Base-by-base conservation (phyloP, 805 yeast species). In the Lipomyces starkeyi region DNA sequence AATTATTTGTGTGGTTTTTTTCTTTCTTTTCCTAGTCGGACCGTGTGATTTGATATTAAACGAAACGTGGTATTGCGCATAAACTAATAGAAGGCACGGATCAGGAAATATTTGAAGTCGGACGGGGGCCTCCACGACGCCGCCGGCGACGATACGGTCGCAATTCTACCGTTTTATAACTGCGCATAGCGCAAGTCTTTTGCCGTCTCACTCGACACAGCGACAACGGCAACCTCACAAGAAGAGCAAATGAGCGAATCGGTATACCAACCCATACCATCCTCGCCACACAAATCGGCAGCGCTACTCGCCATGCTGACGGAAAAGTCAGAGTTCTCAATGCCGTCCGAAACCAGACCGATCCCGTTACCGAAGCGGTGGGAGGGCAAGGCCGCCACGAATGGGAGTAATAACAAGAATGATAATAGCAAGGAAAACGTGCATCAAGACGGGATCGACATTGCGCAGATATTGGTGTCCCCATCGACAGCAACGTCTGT, bases 221-320 rank as follows among this genome's bases (percentile, higher is more conserved):
- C 40, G 11, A 35, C 40, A 14, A 14, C 40, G 5, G 40, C 40
- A 9, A 11, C 14, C 14, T 27, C 29, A 27, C 29, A 37, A 37
- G 49, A 40, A 14, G 22, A 17, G 22, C 8, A 8, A 17, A n/a
- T n/a, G 20, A n/a, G 9, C 49, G 22, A 17, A 17, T 43, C 49
- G 11, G 22, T 43, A 43, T 43, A 43, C 22, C 49, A 43, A 4
- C 49, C 49, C 25, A 7, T 43, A n/a, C 49, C 56, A 9, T 53
- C 56, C 8, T 56, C 59, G 20, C 59, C 40, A 8, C 59, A 34
- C 27, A 27, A 20, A 13, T 34, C 59, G 59, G 20, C 59, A 4
- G 47, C 59, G 22, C 14, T 32, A 11, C 59, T 57, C 22, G 59
- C 29, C 20, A 57, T 57, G 20, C 43, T 32, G 25, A 25, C 43